Percentiles rank a stretch among this genome's conserved stretches.
Conservation (phyloP, 257 asterid species). For the Striga asiatica region DNA sequence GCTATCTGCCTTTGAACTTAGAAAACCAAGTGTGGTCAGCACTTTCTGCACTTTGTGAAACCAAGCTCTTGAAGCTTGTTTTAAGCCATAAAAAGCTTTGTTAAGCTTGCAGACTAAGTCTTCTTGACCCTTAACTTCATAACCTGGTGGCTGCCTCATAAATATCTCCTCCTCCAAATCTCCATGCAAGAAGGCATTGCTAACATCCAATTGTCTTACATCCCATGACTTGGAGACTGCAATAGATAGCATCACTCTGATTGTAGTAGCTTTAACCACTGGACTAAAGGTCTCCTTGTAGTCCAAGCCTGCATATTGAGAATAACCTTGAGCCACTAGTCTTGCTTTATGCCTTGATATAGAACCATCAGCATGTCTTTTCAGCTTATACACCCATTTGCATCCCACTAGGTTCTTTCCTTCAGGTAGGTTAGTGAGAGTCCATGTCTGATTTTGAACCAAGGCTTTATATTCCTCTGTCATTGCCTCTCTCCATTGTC, state of each 20-base stretch:
- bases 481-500: too few relatives aligned
- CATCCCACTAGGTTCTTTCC: neutral
- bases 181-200: neutral
- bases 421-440: too few relatives aligned
- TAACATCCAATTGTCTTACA: neutral
- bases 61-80: neutral
- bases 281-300: neutral
- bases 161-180: too few relatives aligned
- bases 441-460: neutral
- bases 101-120: neutral
- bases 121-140: neutral
- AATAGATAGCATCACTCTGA: neutral
- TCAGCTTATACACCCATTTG: neutral
- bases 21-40: too few relatives aligned
- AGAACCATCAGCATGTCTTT: neutral
- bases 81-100: neutral
- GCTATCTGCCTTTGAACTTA: too few relatives aligned
- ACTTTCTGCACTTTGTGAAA: too few relatives aligned
- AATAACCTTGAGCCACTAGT: neutral
- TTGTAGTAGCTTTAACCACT: neutral
- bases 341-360: neutral
- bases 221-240: neutral
- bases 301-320: neutral
- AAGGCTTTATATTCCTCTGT: neutral
- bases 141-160: neutral